These are phyloP conservation scores for Poa annua DNA, from an alignment of 176 grass and related monocot species.

Conservation along the genomic window DNA sequence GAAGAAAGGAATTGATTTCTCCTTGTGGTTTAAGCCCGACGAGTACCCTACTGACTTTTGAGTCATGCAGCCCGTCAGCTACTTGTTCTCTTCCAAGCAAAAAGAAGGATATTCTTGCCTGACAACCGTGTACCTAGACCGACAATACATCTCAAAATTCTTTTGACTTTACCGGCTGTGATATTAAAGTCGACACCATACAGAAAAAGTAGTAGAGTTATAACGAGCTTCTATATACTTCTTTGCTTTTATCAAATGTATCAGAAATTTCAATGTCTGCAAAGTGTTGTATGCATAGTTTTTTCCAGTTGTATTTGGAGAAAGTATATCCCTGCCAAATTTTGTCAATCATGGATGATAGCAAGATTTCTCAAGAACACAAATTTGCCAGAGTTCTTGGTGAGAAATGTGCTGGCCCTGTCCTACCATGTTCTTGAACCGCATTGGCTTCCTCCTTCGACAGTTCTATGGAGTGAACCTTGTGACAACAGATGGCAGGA, in stretches of 20 bases:
- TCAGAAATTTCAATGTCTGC: not conserved
- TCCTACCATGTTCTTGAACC: not conserved
- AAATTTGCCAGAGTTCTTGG: not conserved
- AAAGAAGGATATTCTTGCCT: not conserved
- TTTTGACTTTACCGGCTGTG: not conserved
- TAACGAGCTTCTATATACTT: not conserved
- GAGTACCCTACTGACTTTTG: conserved; percentile 78
- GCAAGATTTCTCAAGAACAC: conserved; percentile 8
- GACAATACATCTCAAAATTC: conserved; percentile 28
- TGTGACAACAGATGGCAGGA: not conserved
- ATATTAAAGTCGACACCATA: conserved; percentile 6
- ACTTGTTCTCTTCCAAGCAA: conserved; percentile 19
- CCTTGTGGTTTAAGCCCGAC: conserved; percentile 89
- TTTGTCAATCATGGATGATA: conserved; percentile 5
- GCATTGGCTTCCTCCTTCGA: not conserved
- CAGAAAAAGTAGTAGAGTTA: not conserved
- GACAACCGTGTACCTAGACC: not conserved
- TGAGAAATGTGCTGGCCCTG: not conserved
- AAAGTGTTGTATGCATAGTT: not conserved
- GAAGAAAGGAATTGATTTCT: conserved; percentile 95
- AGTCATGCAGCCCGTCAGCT: conserved; percentile 24
- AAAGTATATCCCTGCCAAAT: not conserved
- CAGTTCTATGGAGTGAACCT: not conserved
- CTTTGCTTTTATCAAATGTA: conserved; percentile 23
- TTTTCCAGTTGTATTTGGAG: not conserved